These are phyloP conservation scores for Apiospora koreana DNA, from an alignment of 2,329 filamentous ascomycete genomes.

Conservation along the genomic window DNA sequence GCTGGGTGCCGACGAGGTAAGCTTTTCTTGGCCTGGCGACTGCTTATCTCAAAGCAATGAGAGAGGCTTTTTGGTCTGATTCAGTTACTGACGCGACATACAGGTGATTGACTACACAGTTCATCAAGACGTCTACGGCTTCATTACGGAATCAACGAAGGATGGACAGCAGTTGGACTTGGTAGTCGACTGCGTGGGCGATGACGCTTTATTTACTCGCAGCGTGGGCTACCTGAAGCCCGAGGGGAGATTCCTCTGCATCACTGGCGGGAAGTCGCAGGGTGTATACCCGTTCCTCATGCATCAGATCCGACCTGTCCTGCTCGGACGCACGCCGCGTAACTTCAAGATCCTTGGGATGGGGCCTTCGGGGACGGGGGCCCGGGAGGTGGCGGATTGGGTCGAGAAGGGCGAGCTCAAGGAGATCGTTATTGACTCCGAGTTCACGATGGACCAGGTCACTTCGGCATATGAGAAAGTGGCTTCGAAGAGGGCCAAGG, in stretches of 20 bases:
- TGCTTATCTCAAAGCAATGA: no score
- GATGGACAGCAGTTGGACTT: slow-evolving; percentile 10
- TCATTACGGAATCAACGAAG: background rate
- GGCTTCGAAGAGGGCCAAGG: slow-evolving; percentile 31
- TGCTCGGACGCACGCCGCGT: slow-evolving; percentile 34
- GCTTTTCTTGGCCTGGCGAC: background rate
- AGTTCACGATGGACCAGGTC: slow-evolving; percentile 31
- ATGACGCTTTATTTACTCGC: slow-evolving; percentile 9
- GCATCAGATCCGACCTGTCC: slow-evolving; percentile 32
- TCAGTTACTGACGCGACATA: background rate
- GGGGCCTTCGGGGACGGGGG: slow-evolving; percentile 26
- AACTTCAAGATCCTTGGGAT: slow-evolving; percentile 32
- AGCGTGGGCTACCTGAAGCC: slow-evolving; percentile 12
- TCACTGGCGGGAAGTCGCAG: slow-evolving; percentile 33
- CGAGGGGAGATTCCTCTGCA: slow-evolving; percentile 26
- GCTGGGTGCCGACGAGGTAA: slow-evolving; percentile 15
- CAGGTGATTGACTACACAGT: slow-evolving; percentile 18
- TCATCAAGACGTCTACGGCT: slow-evolving; percentile 9
- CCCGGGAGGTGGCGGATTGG: slow-evolving; percentile 28
- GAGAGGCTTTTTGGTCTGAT: no score
- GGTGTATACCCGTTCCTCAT: slow-evolving; percentile 31
- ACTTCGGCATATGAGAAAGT: slow-evolving; percentile 34
- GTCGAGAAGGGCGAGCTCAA: slow-evolving; percentile 28
- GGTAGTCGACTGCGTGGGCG: slow-evolving; percentile 17
- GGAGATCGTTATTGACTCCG: slow-evolving; percentile 32